Evolutionary conservation across 805 yeast species (phyloP), one percentile per base, ranked within the genome.

Genomic region (Debaryomyces hansenii): DNA sequence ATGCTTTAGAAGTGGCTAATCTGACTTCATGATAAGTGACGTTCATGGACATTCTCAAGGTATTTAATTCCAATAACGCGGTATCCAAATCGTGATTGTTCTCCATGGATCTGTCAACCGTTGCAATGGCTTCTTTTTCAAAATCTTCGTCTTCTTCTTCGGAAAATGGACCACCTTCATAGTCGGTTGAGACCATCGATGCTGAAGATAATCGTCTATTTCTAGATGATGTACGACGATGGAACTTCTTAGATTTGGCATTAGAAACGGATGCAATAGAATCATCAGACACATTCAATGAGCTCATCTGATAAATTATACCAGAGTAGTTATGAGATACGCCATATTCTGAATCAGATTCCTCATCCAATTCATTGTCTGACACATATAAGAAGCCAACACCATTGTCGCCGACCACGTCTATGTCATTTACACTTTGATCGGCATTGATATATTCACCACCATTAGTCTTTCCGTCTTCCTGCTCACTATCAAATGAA

Each of bases 21-120:
- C 97, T 80, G 11, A 94, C 97, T 60, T 91, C 96, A 58, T 89
- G 95, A 66, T 94, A 92, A 0, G 94, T 80, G 14, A 90, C 99
- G 63, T 94, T 90, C 94, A 91, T 87, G 58, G 97, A 89, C 99
- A 94, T 92, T 69, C 98, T 80, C 60, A 94, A 76, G 0, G 99
- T 94, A 63, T 92, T 92, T 58, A 94, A 78, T 69, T 94, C 99
- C 49, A 94, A 72, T 52, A 90, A 70, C 0, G 99, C 97, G 11
- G 96, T 91, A 62, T 92, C 97, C 49, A 90, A 75, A 58, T 88
- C 96, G 66, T 94, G 99, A 64, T 90, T 87, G 59, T 91, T 85
- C 55, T 87, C 92, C 66, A 94, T 79, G 1, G 99, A 96, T 61
- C 99, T 79, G 56, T 85, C 89, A 28, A 94, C 87, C 0, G 97